Conservation (phyloP, 805 yeast genomes). For the Starmera dryadoides region DNA sequence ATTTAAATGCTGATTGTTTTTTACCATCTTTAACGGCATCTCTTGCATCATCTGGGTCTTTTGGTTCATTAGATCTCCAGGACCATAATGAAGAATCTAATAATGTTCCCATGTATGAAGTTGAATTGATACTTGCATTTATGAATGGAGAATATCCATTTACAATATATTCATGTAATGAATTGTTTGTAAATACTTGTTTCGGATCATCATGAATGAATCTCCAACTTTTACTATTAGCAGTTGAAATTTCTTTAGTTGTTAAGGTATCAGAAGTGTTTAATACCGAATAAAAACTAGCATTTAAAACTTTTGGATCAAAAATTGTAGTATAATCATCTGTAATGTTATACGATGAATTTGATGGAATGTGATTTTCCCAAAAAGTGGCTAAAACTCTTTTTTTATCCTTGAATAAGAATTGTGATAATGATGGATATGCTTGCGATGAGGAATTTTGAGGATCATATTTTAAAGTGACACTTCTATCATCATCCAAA, state of each 20-base stretch:
- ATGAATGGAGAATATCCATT: conserved; percentile 69
- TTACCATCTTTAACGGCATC: conserved; percentile 5
- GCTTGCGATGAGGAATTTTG: conserved; percentile 13
- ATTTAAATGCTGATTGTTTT: conserved; percentile 30
- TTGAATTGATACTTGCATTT: conserved; percentile 24
- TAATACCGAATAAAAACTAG: conserved; percentile 13
- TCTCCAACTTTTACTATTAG: conserved; percentile 27
- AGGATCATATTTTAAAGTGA: conserved; percentile 10
- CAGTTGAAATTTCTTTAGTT: not conserved
- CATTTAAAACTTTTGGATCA: not conserved
- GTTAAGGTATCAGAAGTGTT: conserved; percentile 11
- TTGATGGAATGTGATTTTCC: conserved; percentile 18
- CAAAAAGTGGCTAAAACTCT: conserved; percentile 32
- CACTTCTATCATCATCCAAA: conserved; percentile 14
- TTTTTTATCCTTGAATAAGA: conserved; percentile 26
- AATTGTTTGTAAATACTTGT: conserved; percentile 33
- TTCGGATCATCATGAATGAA: conserved; percentile 32
- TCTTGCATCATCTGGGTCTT: conserved; percentile 14
- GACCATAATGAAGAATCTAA: conserved; percentile 53
- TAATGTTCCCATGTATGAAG: conserved; percentile 23
- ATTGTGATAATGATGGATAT: conserved; percentile 27
- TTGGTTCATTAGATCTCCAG: conserved; percentile 61
- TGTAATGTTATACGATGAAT: conserved; percentile 23
- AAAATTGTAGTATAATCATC: conserved; percentile 14
- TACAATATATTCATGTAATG: conserved; percentile 31